Base-by-base conservation (phyloP, 306 rosid genomes). In the Castanea crenata region DNA sequence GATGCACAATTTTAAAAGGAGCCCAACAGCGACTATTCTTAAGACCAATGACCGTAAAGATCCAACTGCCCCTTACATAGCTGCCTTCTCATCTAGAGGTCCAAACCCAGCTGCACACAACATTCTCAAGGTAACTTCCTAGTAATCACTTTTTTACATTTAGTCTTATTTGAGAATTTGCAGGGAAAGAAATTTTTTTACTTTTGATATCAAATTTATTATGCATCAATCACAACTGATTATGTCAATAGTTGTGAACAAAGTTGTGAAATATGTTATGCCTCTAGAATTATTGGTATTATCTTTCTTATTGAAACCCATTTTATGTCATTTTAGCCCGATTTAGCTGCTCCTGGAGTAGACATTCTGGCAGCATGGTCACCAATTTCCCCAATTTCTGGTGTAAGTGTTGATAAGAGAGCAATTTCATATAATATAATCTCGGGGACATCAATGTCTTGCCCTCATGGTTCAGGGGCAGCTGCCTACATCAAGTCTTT, bases 401-500 rank as follows among this genome's bases (percentile, higher is more conserved):
- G 0, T 0, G 0, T 18, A 16, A 1, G 10, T 69, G 71, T 31
- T 12, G 92, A 87, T 64, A 69, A 78, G 0, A 87, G 89, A 83
- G 3, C 0, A 62, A 0, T 19, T 0, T 2, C 19, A 0, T 89
- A 23, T n/a, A 67, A 82, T 2, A 14, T 87, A 3, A 3, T 8
- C 0, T 77, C 85, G 0, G 90, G 90, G 14, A 84, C 90, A 46
- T 90, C 94, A 71, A 86, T 90, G 94, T 78, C 94, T 0, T 88
- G 90, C 19, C 94, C 88, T 23, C 94, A 90, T 83, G 85, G 65
- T 6, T 3, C 86, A 0, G 87, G 35, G 0, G 81, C 49, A 1
- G 93, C 89, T 3, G 88, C 89, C 15, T 87, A 82, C 5, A 71
- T 90, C 71, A 90, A 90, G 65, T 90, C 92, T 18, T 83, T 86